Percentiles rank a stretch among this genome's conserved stretches.
These are phyloP conservation scores for Daldinia childiae DNA, from an alignment of 495 filamentous ascomycete species.

Conservation along the genomic window DNA sequence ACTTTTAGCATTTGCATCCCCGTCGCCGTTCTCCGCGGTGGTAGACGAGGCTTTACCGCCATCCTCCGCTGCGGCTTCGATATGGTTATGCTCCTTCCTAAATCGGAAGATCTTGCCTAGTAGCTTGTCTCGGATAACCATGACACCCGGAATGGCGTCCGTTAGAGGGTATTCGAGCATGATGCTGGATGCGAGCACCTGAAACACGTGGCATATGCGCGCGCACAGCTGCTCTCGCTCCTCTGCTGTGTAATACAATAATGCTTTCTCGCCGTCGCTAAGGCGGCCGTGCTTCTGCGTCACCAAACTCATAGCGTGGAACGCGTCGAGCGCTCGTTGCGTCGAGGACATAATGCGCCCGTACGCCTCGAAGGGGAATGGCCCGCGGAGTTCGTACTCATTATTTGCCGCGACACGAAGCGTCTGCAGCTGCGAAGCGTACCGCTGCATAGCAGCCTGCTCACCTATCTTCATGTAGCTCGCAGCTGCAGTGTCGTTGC, in stretches of 20 bases:
- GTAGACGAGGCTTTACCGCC: constrained; percentile 24
- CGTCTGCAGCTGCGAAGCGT: constrained; percentile 70
- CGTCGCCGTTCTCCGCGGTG: constrained; percentile 25
- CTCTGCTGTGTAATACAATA: constrained; percentile 80
- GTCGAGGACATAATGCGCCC: constrained; percentile 79
- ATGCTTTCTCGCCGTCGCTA: constrained; percentile 78
- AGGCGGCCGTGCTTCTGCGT: constrained; percentile 81
- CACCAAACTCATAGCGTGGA: constrained; percentile 94
- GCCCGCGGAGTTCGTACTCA: constrained; percentile 85
- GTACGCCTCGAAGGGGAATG: constrained; percentile 78
- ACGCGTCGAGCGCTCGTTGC: constrained; percentile 84
- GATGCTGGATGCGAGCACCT: constrained; percentile 90
- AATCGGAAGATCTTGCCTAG: constrained; percentile 92
- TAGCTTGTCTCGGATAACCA: constrained; percentile 80
- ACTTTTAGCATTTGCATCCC: constrained; percentile 27
- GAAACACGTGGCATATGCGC: constrained; percentile 91
- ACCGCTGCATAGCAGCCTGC: constrained; percentile 71
- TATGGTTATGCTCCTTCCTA: constrained; percentile 68
- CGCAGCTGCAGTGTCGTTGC: constrained; percentile 57
- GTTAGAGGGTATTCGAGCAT: constrained; percentile 94
- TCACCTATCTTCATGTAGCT: constrained; percentile 85
- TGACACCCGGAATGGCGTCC: constrained; percentile 83
- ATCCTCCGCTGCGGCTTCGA: constrained; percentile 16
- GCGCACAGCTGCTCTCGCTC: constrained; percentile 82
- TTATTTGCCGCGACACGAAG: constrained; percentile 76